Percentiles rank a stretch among this genome's conserved stretches.
phyloP scores from a whole-genome alignment of 2,329 filamentous ascomycete genomes.

The Aspergillus viridinutans region DNA sequence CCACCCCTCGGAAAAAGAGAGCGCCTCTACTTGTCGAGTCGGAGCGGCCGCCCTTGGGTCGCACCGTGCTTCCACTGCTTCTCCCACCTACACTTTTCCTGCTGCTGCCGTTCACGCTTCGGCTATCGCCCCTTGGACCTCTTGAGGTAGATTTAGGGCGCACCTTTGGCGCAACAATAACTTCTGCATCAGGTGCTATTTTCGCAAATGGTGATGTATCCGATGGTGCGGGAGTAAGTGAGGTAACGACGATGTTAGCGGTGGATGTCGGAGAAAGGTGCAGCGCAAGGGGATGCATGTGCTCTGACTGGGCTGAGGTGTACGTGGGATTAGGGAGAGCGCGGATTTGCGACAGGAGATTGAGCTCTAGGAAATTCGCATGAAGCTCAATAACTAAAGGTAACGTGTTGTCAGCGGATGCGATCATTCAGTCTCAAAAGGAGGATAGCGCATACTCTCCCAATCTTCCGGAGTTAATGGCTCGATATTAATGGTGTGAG shows the following conservation, averaged over 20 bases:
- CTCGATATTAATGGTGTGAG: constrained; percentile 95
- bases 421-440: neutral
- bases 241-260: constrained; percentile 81
- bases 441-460: constrained; percentile 60
- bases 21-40: constrained; percentile 54
- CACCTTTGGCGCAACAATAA: constrained; percentile 93
- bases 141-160: constrained; percentile 62
- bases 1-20: constrained; percentile 76
- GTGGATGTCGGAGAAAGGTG: constrained; percentile 95
- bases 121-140: constrained; percentile 63
- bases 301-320: constrained; percentile 49
- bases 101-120: constrained; percentile 75
- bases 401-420: constrained; percentile 7
- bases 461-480: constrained; percentile 92
- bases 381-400: constrained; percentile 82
- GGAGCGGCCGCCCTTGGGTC: constrained; percentile 54
- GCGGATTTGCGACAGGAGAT: constrained; percentile 87
- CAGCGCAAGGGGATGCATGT: constrained; percentile 76
- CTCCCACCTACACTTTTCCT: constrained; percentile 67
- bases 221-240: constrained; percentile 69
- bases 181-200: constrained; percentile 88
- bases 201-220: constrained; percentile 76
- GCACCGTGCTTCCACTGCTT: constrained; percentile 68
- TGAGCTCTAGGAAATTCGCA: constrained; percentile 90
- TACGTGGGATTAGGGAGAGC: constrained; percentile 83